Evolutionary conservation across 257 asterid species (phyloP).

Genomic region (Salvia miltiorrhiza): DNA sequence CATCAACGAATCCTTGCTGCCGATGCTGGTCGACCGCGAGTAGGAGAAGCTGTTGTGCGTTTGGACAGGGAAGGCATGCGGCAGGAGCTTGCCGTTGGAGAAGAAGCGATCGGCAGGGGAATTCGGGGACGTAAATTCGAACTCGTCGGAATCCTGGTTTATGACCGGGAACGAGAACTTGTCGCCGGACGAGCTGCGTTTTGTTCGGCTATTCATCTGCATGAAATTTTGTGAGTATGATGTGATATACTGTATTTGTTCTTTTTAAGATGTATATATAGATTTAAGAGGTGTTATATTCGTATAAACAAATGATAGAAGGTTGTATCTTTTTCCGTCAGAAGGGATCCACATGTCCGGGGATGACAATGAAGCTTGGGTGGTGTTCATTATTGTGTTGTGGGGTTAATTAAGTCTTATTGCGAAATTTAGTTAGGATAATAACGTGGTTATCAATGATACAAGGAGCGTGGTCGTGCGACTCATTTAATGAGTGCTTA

Average conservation of each 20-base stretch:
- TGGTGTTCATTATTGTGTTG: constrained; percentile 36
- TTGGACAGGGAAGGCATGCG: constrained; percentile 57
- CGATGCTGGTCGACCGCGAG: constrained; percentile 62
- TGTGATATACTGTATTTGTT: not conserved
- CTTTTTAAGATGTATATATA: not conserved
- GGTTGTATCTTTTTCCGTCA: constrained; percentile 42
- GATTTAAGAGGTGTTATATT: constrained; percentile 8
- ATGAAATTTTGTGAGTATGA: constrained; percentile 22
- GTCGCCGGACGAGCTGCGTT: constrained; percentile 35
- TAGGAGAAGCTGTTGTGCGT: constrained; percentile 16
- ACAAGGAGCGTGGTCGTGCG: constrained; percentile 42
- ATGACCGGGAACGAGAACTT: constrained; percentile 49
- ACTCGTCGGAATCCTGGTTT: constrained; percentile 24
- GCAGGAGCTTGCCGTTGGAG: constrained; percentile 65
- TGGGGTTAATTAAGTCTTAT: not conserved
- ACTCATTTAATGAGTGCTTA: constrained; percentile 1
- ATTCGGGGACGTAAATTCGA: constrained; percentile 51
- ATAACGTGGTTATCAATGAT: constrained; percentile 41
- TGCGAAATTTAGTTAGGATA: constrained; percentile 17
- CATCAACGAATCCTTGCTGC: constrained; percentile 54
- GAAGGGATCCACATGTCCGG: constrained; percentile 41
- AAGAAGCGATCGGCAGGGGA: constrained; percentile 85
- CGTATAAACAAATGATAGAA: constrained; percentile 21
- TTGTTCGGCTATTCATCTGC: constrained; percentile 32
- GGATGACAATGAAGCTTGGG: constrained; percentile 9